A percentile compares a stretch with the other conserved stretches of the same genome.
phyloP scores from a whole-genome alignment of 2,329 filamentous ascomycete species.

The Pseudofabraea citricarpa region DNA sequence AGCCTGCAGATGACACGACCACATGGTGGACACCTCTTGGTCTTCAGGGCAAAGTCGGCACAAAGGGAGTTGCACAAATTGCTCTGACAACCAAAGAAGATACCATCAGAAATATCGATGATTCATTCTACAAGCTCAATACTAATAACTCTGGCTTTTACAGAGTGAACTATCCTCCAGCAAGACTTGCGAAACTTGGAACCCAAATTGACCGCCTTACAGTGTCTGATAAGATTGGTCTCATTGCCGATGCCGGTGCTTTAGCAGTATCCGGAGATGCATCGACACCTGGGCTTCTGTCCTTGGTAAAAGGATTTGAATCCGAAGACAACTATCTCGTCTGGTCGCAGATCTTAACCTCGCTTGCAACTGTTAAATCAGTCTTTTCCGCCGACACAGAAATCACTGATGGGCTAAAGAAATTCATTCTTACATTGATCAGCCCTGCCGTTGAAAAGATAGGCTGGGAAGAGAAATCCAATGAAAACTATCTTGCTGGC shows the following conservation, averaged over 20 bases:
- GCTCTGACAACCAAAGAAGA: conserved; percentile 74
- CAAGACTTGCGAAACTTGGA: conserved; percentile 75
- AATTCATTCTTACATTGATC: conserved; percentile 75
- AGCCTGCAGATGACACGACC: conserved; percentile 84
- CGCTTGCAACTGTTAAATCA: conserved; percentile 72
- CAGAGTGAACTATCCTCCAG: conserved; percentile 87
- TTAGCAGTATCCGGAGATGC: conserved; percentile 84
- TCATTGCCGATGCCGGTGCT: conserved; percentile 85
- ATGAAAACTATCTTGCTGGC: conserved; percentile 76
- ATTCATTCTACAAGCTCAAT: conserved; percentile 92
- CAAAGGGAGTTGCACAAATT: conserved; percentile 56
- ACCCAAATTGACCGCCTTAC: conserved; percentile 70
- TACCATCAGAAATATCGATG: conserved; percentile 68
- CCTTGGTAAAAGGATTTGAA: conserved; percentile 80
- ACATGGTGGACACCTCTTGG: conserved; percentile 94
- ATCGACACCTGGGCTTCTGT: conserved; percentile 74
- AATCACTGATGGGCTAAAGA: conserved; percentile 68
- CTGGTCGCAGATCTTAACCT: conserved; percentile 79
- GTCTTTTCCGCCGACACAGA: conserved; percentile 75
- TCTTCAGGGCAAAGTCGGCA: conserved; percentile 68
- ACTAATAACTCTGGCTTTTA: conserved; percentile 85
- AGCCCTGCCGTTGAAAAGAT: conserved; percentile 70
- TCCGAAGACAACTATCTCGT: conserved; percentile 82
- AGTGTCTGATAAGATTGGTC: conserved; percentile 86
- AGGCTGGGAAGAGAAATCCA: conserved; percentile 77